Conservation (phyloP, 2,329 filamentous ascomycete genomes). For the Fusarium sp. region DNA sequence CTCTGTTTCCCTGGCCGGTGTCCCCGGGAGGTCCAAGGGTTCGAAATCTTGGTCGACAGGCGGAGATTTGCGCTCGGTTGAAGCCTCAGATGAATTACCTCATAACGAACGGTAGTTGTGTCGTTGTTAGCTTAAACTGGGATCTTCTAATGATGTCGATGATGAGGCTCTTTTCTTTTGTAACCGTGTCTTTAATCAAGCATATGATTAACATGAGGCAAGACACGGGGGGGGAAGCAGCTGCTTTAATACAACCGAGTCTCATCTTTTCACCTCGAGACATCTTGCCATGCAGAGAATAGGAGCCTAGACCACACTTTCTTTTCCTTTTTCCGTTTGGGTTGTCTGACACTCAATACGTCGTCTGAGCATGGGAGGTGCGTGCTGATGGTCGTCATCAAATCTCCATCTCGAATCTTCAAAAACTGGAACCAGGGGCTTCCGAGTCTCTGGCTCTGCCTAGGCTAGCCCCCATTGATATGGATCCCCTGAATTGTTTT, state of each 20-base stretch:
- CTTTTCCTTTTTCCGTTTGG: conserved; percentile 15
- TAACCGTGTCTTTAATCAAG: neutral
- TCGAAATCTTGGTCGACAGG: conserved; percentile 31
- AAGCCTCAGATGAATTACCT: conserved; percentile 35
- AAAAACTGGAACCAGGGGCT: conserved; percentile 41
- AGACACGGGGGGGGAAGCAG: conserved; percentile 15
- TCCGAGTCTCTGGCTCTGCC: conserved; percentile 17
- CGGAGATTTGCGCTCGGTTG: conserved; percentile 44
- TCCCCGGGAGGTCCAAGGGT: conserved; percentile 27
- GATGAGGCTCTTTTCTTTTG: neutral
- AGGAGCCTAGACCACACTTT: conserved; percentile 15
- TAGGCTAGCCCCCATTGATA: neutral
- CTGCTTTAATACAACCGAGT: conserved; percentile 36
- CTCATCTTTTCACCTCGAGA: conserved; percentile 26
- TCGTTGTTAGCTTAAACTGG: conserved; percentile 4
- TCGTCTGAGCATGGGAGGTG: conserved; percentile 17
- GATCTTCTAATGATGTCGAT: conserved; percentile 16
- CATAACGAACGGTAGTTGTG: conserved; percentile 27
- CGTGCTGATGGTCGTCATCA: conserved; percentile 26
- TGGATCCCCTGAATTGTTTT: conserved; percentile 26
- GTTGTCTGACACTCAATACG: conserved; percentile 17
- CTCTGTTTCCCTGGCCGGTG: conserved; percentile 13
- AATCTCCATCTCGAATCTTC: conserved; percentile 40
- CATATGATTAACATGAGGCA: neutral
- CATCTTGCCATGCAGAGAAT: conserved; percentile 27